phyloP scores from a whole-genome alignment of 345 rosid genomes.

The Gossypium herbaceum region DNA sequence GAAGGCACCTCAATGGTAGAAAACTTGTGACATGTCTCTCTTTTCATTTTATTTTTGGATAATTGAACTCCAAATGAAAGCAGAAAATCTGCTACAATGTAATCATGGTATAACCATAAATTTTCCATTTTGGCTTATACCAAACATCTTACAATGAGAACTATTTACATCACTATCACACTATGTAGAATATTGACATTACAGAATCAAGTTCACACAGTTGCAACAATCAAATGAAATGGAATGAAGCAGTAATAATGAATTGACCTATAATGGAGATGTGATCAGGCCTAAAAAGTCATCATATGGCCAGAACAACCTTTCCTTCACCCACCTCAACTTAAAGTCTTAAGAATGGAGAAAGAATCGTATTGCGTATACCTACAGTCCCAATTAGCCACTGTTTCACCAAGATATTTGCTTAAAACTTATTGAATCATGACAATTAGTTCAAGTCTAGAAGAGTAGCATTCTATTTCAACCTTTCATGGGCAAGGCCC shows the following conservation, averaged over 20 bases:
- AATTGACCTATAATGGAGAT: neutral
- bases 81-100: neutral
- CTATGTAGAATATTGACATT: neutral
- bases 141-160: neutral
- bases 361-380: neutral
- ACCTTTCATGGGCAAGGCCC: neutral
- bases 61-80: neutral
- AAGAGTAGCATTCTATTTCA: neutral
- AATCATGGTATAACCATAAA: neutral
- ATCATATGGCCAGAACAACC: neutral
- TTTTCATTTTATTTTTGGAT: neutral
- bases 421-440: neutral
- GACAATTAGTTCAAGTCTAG: neutral
- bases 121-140: neutral
- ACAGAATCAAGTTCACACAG: neutral
- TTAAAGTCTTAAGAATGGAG: neutral
- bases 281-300: neutral
- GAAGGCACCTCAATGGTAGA: conserved; percentile 3
- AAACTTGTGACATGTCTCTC: neutral
- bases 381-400: neutral
- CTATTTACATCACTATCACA: neutral
- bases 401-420: neutral
- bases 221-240: neutral
- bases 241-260: conserved; percentile 5
- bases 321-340: neutral